Evolutionary conservation across 139 green algal genomes (phyloP).

Genomic region (Coelastrella sp.): DNA sequence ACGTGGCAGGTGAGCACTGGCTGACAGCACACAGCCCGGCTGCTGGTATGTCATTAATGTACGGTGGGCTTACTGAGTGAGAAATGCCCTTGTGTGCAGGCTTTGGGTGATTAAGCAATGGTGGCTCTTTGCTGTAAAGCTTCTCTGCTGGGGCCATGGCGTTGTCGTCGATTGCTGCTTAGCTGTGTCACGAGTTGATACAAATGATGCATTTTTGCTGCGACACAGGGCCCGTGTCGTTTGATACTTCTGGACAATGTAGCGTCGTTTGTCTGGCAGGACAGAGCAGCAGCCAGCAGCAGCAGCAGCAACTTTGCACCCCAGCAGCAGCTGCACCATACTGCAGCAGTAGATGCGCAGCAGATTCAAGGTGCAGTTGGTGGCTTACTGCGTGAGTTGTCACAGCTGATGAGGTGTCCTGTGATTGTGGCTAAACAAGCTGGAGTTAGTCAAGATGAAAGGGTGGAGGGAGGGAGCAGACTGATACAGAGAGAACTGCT

Average conservation of each 20-base stretch:
- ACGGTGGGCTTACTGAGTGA: background rate
- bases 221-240: constrained; percentile 1
- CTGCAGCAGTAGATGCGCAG: constrained; percentile 8
- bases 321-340: background rate
- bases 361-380: constrained; percentile 5
- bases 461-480: background rate
- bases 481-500: constrained; percentile 28
- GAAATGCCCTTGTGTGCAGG: background rate
- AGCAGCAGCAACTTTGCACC: background rate
- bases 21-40: too few relatives aligned
- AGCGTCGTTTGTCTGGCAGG: constrained; percentile 19
- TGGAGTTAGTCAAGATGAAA: background rate
- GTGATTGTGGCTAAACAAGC: constrained; percentile 32
- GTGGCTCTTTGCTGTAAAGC: background rate
- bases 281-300: constrained; percentile 23
- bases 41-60: background rate
- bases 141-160: too few relatives aligned
- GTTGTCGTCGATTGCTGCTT: background rate
- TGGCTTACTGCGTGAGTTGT: background rate
- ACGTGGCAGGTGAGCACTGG: background rate
- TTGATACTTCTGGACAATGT: constrained; percentile 40
- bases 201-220: background rate
- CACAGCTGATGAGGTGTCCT: background rate
- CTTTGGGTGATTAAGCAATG: background rate
- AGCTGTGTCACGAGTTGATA: background rate